Percentiles rank a stretch among this genome's conserved stretches.
Evolutionary conservation across 2,329 filamentous ascomycete species (phyloP).

Genomic region (Beauveria asiatica): DNA sequence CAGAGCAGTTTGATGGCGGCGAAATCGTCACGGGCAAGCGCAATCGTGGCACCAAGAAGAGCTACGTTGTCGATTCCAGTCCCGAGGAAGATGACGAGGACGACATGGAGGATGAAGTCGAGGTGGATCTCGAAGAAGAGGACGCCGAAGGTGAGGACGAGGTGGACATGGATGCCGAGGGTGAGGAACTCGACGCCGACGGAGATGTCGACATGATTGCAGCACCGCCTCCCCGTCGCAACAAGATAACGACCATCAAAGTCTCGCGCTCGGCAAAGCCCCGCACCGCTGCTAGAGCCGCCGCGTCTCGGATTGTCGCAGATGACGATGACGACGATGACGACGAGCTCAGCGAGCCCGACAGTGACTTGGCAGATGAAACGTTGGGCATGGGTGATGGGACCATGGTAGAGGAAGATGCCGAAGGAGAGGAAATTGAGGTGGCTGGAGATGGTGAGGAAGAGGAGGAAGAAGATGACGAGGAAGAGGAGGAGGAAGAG

Average conservation of each 20-base stretch:
- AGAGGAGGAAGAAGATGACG: conserved; percentile 29
- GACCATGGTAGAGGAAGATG: conserved; percentile 39
- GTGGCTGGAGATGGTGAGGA: conserved; percentile 34
- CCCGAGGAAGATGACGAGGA: conserved; percentile 39
- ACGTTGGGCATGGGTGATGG: conserved; percentile 31
- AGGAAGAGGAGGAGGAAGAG: conserved; percentile 27
- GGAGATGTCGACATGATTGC: conserved; percentile 37
- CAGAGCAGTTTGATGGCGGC: conserved; percentile 33
- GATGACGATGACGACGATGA: conserved; percentile 38
- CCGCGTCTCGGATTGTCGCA: conserved; percentile 24
- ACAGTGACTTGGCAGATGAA: conserved; percentile 18
- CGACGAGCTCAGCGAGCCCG: conserved; percentile 46
- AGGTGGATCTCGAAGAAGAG: conserved; percentile 29
- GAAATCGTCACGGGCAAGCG: conserved; percentile 43
- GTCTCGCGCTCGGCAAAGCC: conserved; percentile 29
- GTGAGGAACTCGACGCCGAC: conserved; percentile 30
- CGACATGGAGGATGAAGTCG: conserved; percentile 29
- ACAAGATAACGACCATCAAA: conserved; percentile 32
- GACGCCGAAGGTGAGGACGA: conserved; percentile 28
- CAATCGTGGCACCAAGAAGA: conserved; percentile 49
- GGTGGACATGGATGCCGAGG: conserved; percentile 30
- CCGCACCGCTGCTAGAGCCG: conserved; percentile 19
- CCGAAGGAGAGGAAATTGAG: conserved; percentile 34
- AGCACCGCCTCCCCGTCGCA: conserved; percentile 23
- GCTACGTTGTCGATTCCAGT: conserved; percentile 50